Evolutionary conservation across 139 green algal species (phyloP).

Genomic region (Edaphochlamys debaryana): DNA sequence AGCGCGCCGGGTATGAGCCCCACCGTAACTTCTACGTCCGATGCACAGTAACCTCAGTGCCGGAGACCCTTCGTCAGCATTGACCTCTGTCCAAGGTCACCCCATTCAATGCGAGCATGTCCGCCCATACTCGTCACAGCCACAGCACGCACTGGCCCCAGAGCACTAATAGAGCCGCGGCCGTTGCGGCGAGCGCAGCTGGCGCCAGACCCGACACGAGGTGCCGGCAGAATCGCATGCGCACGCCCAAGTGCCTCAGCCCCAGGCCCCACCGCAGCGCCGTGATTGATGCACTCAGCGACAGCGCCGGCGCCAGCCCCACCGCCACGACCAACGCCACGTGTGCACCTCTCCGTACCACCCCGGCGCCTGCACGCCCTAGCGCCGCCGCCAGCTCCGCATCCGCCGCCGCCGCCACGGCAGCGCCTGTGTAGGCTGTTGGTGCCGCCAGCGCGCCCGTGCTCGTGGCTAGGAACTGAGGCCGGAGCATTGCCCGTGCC

Average conservation of each 20-base stretch:
- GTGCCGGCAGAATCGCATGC: slow-evolving; percentile 13
- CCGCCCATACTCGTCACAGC: too few relatives aligned
- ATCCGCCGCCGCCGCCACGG: not conserved
- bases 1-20: too few relatives aligned
- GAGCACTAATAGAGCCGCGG: slow-evolving; percentile 24
- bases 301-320: slow-evolving; percentile 9
- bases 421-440: too few relatives aligned
- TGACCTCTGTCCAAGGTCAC: too few relatives aligned
- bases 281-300: slow-evolving; percentile 9
- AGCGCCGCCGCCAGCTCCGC: not conserved
- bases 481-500: slow-evolving; percentile 3
- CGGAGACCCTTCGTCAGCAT: too few relatives aligned
- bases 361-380: not conserved
- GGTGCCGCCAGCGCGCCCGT: not conserved
- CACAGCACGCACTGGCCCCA: not conserved
- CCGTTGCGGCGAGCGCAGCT: not conserved
- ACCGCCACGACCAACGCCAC: slow-evolving; percentile 1
- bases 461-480: not conserved
- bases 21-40: too few relatives aligned
- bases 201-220: slow-evolving; percentile 22
- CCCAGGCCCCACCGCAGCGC: slow-evolving; percentile 33
- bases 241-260: slow-evolving; percentile 4
- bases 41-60: too few relatives aligned
- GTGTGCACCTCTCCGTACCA: not conserved
- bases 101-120: too few relatives aligned